phyloP scores from a whole-genome alignment of 208 protist species.

The Porcisia deanei region DNA sequence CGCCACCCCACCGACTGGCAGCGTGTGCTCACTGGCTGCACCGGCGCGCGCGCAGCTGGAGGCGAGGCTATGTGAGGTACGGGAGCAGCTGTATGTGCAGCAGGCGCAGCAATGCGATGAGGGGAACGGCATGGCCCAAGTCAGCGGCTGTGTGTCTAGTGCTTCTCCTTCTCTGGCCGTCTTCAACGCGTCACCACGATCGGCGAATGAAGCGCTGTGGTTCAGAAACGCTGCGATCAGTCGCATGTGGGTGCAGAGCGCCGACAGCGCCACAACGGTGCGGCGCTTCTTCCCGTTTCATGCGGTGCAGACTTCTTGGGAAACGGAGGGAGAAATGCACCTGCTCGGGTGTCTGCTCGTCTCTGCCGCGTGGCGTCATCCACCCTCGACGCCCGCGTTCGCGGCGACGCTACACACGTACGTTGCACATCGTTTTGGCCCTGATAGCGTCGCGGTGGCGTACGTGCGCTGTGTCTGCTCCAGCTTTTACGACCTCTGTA shows the following conservation, averaged over 20 bases:
- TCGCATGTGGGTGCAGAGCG: conserved; percentile 35
- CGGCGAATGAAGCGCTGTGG: conserved; percentile 33
- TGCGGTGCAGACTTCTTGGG: conserved; percentile 67
- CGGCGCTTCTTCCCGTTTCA: conserved; percentile 59
- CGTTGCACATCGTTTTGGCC: conserved; percentile 63
- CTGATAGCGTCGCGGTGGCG: conserved; percentile 32
- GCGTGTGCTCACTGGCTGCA: background rate
- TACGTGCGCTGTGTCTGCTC: conserved; percentile 57
- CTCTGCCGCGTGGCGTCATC: conserved; percentile 40
- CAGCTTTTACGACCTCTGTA: conserved; percentile 40
- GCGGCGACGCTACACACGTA: conserved; percentile 41
- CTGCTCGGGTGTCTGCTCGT: conserved; percentile 79
- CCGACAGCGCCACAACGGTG: conserved; percentile 23
- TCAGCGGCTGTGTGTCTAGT: background rate
- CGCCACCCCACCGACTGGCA: background rate
- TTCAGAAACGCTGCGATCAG: conserved; percentile 37
- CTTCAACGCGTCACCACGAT: conserved; percentile 8
- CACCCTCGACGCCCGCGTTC: conserved; percentile 20
- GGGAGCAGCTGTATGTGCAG: conserved; percentile 16
- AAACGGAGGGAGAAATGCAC: conserved; percentile 76
- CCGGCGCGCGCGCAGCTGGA: conserved; percentile 20
- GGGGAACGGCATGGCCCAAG: background rate
- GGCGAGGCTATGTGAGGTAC: conserved; percentile 24
- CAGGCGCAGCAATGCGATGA: background rate
- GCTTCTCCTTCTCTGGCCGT: background rate